Evolutionary conservation across 2,329 filamentous ascomycete genomes (phyloP).

Genomic region (Pseudogymnoascus verrucosus): DNA sequence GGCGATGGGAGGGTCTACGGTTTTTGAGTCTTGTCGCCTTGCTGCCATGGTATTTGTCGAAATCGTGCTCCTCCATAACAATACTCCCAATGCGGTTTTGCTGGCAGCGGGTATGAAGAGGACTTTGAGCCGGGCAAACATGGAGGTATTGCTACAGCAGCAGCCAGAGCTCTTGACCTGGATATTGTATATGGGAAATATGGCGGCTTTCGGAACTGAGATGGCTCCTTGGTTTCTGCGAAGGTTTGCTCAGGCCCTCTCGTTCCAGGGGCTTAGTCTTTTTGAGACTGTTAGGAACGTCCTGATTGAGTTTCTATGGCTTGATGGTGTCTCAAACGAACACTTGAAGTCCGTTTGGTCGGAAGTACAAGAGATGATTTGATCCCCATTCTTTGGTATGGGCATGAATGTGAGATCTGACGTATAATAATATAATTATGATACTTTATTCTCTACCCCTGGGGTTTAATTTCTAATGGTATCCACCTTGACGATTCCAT

Average conservation of each 20-base stretch:
- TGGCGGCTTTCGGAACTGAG: not conserved
- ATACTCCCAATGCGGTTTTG: not conserved
- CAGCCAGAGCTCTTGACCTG: not conserved
- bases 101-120: slow-evolving; percentile 6
- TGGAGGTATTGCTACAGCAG: not conserved
- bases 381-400: not conserved
- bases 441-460: not conserved
- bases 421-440: not conserved
- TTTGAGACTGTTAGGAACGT: not conserved
- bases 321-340: slow-evolving; percentile 2
- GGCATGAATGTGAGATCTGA: not conserved
- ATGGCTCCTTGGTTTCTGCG: not conserved
- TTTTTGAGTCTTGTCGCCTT: slow-evolving; percentile 1
- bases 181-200: slow-evolving; percentile 8
- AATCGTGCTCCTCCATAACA: not conserved
- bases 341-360: not conserved
- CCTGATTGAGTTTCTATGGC: slow-evolving; percentile 9
- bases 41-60: slow-evolving; percentile 4
- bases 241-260: not conserved
- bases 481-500: not conserved
- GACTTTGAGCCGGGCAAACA: not conserved
- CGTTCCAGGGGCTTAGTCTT: not conserved
- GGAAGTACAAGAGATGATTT: not conserved
- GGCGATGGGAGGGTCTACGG: not conserved
- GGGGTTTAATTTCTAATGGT: not conserved